Percentiles rank a stretch among this genome's conserved stretches.
phyloP scores from a whole-genome alignment of 345 rosid genomes.

The Salix udensis region DNA sequence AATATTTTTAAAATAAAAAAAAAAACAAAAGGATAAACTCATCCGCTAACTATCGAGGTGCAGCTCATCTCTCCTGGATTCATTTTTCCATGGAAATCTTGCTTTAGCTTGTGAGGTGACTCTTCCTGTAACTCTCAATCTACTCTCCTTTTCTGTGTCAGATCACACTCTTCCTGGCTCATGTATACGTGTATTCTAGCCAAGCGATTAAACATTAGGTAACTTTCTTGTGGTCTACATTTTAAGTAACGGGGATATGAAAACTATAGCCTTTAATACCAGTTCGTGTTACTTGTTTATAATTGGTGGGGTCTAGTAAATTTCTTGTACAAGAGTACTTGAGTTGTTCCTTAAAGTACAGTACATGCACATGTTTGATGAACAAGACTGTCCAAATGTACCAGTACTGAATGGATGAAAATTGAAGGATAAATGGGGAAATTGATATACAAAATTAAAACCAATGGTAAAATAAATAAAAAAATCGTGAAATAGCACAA shows the following conservation, averaged over 20 bases:
- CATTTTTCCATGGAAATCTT: slow-evolving; percentile 11
- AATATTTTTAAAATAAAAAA: too few relatives aligned
- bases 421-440: too few relatives aligned
- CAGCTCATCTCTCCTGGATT: slow-evolving; percentile 29
- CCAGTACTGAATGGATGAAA: too few relatives aligned
- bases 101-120: slow-evolving; percentile 20
- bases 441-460: too few relatives aligned
- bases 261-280: neutral
- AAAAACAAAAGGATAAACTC: too few relatives aligned
- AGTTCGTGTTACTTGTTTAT: neutral
- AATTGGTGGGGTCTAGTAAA: neutral
- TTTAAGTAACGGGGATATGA: neutral
- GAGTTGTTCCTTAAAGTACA: neutral
- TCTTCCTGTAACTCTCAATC: slow-evolving; percentile 15
- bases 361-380: neutral
- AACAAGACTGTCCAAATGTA: too few relatives aligned
- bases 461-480: too few relatives aligned
- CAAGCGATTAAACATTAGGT: neutral
- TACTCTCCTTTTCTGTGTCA: neutral
- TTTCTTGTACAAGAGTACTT: neutral
- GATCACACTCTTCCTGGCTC: neutral
- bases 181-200: neutral
- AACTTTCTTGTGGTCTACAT: neutral
- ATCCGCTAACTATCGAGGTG: slow-evolving; percentile 43
- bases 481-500: too few relatives aligned